Evolutionary conservation across 371 early-diverging fungal genomes (phyloP).

Genomic region (Coemansia sp.): DNA sequence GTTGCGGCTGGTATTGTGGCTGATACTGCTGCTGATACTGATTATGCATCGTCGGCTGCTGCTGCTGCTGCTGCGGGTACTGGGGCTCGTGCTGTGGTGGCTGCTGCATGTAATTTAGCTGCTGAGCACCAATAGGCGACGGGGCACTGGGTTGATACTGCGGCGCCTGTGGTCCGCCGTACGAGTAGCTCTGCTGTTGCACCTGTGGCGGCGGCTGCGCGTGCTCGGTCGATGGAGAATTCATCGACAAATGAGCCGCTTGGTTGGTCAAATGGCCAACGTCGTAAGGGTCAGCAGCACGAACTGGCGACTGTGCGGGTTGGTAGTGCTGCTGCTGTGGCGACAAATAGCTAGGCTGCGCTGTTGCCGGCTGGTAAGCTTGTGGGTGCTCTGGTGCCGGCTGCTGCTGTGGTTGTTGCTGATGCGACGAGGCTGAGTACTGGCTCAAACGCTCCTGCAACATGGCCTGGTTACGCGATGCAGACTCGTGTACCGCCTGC

Average conservation of each 20-base stretch:
- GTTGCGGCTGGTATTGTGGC: slow-evolving; percentile 14
- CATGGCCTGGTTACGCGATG: slow-evolving; percentile 67
- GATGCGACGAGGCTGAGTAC: slow-evolving; percentile 50
- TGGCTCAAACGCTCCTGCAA: slow-evolving; percentile 71
- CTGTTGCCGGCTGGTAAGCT: slow-evolving; percentile 45
- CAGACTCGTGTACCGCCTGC: slow-evolving; percentile 60
- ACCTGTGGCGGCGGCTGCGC: slow-evolving; percentile 4
- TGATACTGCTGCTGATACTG: background rate
- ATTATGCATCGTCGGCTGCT: background rate
- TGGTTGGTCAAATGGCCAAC: slow-evolving; percentile 35
- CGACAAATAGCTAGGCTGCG: slow-evolving; percentile 31
- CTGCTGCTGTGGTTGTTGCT: slow-evolving; percentile 7
- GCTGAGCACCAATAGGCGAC: slow-evolving; percentile 3
- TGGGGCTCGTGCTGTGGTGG: background rate
- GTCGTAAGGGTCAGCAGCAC: slow-evolving; percentile 29
- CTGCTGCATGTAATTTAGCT: slow-evolving; percentile 5
- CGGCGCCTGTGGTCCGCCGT: slow-evolving; percentile 12
- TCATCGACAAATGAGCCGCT: slow-evolving; percentile 38
- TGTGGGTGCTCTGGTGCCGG: slow-evolving; percentile 16
- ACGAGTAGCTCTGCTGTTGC: slow-evolving; percentile 26
- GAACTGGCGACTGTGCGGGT: slow-evolving; percentile 16
- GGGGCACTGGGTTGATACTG: slow-evolving; percentile 44
- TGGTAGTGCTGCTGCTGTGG: slow-evolving; percentile 2
- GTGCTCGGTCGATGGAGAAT: slow-evolving; percentile 19
- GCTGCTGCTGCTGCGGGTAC: slow-evolving; percentile 1